These are phyloP conservation scores for Ogataea pignaliae DNA, from an alignment of 805 yeast genomes.

Conservation along the genomic window DNA sequence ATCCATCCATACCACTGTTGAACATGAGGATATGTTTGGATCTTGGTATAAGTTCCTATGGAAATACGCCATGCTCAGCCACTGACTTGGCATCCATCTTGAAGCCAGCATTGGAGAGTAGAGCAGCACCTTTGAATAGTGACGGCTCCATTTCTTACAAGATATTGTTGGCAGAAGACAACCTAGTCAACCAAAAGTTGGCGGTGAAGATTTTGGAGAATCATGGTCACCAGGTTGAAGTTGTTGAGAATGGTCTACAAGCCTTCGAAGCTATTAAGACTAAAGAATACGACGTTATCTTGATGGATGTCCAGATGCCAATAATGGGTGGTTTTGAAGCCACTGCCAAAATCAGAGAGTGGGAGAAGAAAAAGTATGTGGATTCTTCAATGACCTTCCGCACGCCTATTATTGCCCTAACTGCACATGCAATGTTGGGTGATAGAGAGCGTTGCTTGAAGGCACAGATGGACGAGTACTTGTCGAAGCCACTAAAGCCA, in stretches of 20 bases:
- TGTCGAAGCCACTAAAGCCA: constrained; percentile 84
- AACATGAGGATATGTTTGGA: constrained; percentile 81
- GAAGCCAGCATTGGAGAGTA: constrained; percentile 79
- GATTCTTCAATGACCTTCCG: constrained; percentile 59
- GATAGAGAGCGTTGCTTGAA: constrained; percentile 82
- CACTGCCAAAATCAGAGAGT: constrained; percentile 77
- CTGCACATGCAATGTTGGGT: constrained; percentile 94
- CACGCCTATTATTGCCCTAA: constrained; percentile 83
- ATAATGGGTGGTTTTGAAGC: constrained; percentile 95
- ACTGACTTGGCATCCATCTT: constrained; percentile 79
- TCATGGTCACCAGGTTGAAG: constrained; percentile 79
- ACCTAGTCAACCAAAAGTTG: constrained; percentile 79
- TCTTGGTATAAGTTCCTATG: constrained; percentile 81
- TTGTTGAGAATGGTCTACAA: constrained; percentile 81
- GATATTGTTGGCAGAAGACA: constrained; percentile 81
- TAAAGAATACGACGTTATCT: constrained; percentile 69
- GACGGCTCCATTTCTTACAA: constrained; percentile 75
- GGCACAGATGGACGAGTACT: constrained; percentile 90
- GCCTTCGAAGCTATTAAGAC: constrained; percentile 73
- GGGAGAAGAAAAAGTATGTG: constrained; percentile 80
- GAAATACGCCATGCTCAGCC: constrained; percentile 81
- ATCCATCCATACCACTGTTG: constrained; percentile 69
- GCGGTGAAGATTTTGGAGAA: constrained; percentile 83
- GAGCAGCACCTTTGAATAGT: constrained; percentile 73
- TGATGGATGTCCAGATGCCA: constrained; percentile 96